Conservation (phyloP, 208 protist species). For the Wallacemonas sp. region DNA sequence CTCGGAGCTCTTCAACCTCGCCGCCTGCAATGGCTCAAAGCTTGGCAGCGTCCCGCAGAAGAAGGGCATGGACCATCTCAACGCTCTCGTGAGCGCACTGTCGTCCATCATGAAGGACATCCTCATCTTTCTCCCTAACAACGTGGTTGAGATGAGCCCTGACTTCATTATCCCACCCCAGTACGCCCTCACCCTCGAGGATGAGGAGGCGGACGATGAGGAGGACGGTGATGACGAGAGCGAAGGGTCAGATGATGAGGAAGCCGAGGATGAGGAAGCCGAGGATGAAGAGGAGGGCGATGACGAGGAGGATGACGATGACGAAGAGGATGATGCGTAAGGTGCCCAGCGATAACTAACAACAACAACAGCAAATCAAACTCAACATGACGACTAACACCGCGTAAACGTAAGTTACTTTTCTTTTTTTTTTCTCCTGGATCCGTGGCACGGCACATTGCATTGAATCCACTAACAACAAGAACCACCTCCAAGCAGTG, state of each 20-base stretch:
- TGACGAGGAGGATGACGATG: slow-evolving; percentile 33
- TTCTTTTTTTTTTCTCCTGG: slow-evolving; percentile 9
- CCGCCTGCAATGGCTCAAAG: slow-evolving; percentile 49
- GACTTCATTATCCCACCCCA: slow-evolving; percentile 73
- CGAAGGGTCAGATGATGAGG: slow-evolving; percentile 23
- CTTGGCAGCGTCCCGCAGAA: slow-evolving; percentile 30
- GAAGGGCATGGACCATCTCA: slow-evolving; percentile 48
- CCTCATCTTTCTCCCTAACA: slow-evolving; percentile 72
- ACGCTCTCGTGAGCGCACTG: slow-evolving; percentile 47
- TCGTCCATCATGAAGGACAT: slow-evolving; percentile 61
- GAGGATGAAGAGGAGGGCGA: slow-evolving; percentile 39
- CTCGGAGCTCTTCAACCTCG: slow-evolving; percentile 62
- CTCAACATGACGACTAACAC: slow-evolving; percentile 25
- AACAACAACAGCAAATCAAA: slow-evolving; percentile 17
- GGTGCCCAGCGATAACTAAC: slow-evolving; percentile 8
- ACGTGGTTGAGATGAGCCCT: slow-evolving; percentile 80
- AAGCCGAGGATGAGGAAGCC: slow-evolving; percentile 33
- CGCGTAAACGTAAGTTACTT: neutral
- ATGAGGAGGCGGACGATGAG: slow-evolving; percentile 16
- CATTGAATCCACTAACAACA: too few relatives aligned
- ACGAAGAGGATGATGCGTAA: slow-evolving; percentile 25
- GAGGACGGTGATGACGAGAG: slow-evolving; percentile 11
- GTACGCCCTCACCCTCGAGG: slow-evolving; percentile 48
- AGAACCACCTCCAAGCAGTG: too few relatives aligned
- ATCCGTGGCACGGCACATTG: neutral